Evolutionary conservation across 2,329 filamentous ascomycete genomes (phyloP), one percentile per base, ranked within the genome.

Genomic region (Fusarium sp.): DNA sequence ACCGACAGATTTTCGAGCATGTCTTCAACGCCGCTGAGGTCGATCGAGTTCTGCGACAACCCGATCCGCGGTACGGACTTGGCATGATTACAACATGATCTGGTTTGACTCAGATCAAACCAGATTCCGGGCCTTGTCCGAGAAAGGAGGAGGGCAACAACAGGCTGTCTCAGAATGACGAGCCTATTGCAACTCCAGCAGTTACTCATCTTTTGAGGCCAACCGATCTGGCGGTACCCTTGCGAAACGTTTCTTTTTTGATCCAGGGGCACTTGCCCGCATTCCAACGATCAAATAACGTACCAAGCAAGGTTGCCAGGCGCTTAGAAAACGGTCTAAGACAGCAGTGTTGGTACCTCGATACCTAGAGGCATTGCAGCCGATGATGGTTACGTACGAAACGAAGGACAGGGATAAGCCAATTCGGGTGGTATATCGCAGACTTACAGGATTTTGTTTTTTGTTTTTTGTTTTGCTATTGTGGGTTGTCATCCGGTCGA

Each of bases 61-160:
- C 83, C 17, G 86, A 88, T 63, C 85, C 85, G 27, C 81, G 86
- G 61, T 87, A 85, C 67, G 83, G 81, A 19, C 78, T 88, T 43
- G 81, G 81, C 52, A 87, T 85, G 78, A 80, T 87, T 51, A 84
- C 84, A 48, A 78, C 75, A 50, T 79, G 68, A 75, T 57, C 56
- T 48, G 52, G 46, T 47, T 45, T 43, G 45, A 51, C 45, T 44
- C 45, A 58, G 48, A 45, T 43, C 70, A 65, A 59, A 50, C 51
- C 39, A 51, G 44, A 55, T 56, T 45, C 39, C 32, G 49, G 37
- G 41, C 20, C 35, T n/a, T 41, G 39, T 48, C 47, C 30, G 30
- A 33, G 30, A 33, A 33, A 33, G 30, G 37, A 45, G 41, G 53
- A 25, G 35, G 49, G 51, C 44, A 51, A 68, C 65, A 55, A 65